These are phyloP conservation scores for Pyrenophora seminiperda DNA, from an alignment of 2,329 filamentous ascomycete species.

Conservation along the genomic window DNA sequence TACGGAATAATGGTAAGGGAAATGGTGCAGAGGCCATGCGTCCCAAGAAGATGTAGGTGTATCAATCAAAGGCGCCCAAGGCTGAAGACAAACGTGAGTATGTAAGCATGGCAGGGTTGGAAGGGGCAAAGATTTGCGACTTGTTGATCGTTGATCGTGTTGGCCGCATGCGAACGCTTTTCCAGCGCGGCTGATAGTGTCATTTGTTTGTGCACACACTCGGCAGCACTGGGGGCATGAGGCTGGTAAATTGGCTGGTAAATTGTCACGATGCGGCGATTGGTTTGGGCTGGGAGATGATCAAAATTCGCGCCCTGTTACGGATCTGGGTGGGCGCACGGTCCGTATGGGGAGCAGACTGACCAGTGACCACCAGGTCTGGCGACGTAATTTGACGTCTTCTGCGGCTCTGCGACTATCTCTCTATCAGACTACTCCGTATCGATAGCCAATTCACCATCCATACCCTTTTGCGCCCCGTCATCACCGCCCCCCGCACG, in stretches of 20 bases:
- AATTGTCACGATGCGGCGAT: background rate
- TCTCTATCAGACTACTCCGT: slow-evolving; percentile 24
- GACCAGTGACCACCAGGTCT: background rate
- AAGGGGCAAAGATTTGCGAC: slow-evolving; percentile 19
- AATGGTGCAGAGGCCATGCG: background rate
- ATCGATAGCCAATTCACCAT: slow-evolving; percentile 21
- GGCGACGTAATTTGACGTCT: slow-evolving; percentile 21
- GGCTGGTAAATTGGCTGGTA: too few relatives aligned
- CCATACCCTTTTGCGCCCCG: slow-evolving; percentile 9
- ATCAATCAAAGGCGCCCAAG: background rate
- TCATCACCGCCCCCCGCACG: slow-evolving; percentile 11
- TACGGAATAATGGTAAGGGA: background rate
- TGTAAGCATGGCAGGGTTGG: background rate
- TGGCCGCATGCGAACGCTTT: slow-evolving; percentile 21
- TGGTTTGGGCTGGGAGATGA: too few relatives aligned
- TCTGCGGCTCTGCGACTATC: slow-evolving; percentile 23
- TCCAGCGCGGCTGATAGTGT: slow-evolving; percentile 13
- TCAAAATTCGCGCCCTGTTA: background rate
- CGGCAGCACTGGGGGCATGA: too few relatives aligned
- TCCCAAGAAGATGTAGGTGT: too few relatives aligned
- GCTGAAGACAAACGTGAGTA: slow-evolving; percentile 2
- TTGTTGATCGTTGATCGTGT: slow-evolving; percentile 15
- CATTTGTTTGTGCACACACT: slow-evolving; percentile 16
- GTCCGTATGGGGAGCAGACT: slow-evolving; percentile 1
- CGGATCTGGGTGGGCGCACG: slow-evolving; percentile 15